Percentiles rank a stretch among this genome's conserved stretches.
Evolutionary conservation across 177 flowering plant species (phyloP).

Genomic region (Vitis hybrid): DNA sequence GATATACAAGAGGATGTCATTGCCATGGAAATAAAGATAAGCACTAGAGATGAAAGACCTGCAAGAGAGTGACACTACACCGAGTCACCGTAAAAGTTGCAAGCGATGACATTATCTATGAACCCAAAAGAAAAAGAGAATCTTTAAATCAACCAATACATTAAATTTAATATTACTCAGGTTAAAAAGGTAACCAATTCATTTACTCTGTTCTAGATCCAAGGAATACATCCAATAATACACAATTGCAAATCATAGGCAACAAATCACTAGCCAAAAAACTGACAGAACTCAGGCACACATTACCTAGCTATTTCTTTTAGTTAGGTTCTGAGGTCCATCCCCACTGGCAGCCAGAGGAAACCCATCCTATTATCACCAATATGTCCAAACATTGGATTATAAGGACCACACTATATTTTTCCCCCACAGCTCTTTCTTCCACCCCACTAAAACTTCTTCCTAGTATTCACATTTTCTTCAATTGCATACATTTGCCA

Average conservation of each 20-base stretch:
- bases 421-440: background rate
- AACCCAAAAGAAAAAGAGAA: too few relatives aligned
- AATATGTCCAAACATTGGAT: background rate
- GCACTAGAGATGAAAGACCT: too few relatives aligned
- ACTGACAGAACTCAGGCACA: background rate
- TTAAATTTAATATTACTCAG: too few relatives aligned
- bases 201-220: too few relatives aligned
- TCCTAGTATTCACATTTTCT: constrained; percentile 26
- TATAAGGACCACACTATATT: background rate
- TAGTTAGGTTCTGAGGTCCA: background rate
- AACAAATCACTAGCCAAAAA: background rate
- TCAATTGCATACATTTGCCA: background rate
- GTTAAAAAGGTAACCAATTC: too few relatives aligned
- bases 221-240: background rate
- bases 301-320: background rate
- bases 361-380: background rate
- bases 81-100: too few relatives aligned
- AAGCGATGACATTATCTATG: too few relatives aligned
- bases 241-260: background rate
- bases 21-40: too few relatives aligned
- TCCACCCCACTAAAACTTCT: background rate
- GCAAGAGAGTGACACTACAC: too few relatives aligned
- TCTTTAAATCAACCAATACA: too few relatives aligned
- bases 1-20: too few relatives aligned
- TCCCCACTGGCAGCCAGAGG: background rate